These are phyloP conservation scores for Volvox reticuliferus DNA, from an alignment of 139 green algal species.

Conservation along the genomic window DNA sequence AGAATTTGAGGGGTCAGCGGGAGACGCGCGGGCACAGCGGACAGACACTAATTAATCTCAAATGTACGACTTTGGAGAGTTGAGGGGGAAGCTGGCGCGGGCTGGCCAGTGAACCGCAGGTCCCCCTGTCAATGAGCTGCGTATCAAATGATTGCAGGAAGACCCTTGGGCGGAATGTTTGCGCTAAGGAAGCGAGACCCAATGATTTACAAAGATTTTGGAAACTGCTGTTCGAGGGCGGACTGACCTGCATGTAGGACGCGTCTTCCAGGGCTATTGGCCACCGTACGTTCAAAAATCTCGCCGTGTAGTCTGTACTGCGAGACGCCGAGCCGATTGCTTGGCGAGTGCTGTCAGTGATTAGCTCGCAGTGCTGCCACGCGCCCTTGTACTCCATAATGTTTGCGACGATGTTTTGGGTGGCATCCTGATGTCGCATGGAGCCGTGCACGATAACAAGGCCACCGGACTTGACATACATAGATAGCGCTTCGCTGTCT, in stretches of 20 bases:
- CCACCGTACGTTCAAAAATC: not conserved
- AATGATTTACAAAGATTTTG: too few relatives aligned
- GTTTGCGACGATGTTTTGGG: not conserved
- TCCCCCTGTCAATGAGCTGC: too few relatives aligned
- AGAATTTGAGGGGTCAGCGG: too few relatives aligned
- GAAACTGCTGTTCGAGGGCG: too few relatives aligned
- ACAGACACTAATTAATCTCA: too few relatives aligned
- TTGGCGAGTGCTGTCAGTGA: not conserved
- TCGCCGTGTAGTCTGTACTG: not conserved
- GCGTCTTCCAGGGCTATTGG: not conserved
- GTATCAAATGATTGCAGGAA: too few relatives aligned
- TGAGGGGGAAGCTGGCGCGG: too few relatives aligned
- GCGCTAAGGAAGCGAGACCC: too few relatives aligned
- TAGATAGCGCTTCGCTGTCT: not conserved
- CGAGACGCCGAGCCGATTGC: not conserved
- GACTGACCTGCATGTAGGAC: not conserved
- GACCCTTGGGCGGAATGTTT: not conserved
- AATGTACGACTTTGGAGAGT: too few relatives aligned
- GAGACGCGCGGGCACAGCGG: too few relatives aligned
- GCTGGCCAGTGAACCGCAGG: too few relatives aligned
- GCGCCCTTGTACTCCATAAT: not conserved
- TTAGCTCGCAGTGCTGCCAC: not conserved
- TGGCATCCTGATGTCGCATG: not conserved
- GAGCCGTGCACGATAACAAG: slow-evolving; percentile 5
- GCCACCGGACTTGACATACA: not conserved